A percentile compares a stretch with the other conserved stretches of the same genome.
These are phyloP conservation scores for Glomus cerebriforme DNA, from an alignment of 192 early-diverging fungal species.

Conservation along the genomic window DNA sequence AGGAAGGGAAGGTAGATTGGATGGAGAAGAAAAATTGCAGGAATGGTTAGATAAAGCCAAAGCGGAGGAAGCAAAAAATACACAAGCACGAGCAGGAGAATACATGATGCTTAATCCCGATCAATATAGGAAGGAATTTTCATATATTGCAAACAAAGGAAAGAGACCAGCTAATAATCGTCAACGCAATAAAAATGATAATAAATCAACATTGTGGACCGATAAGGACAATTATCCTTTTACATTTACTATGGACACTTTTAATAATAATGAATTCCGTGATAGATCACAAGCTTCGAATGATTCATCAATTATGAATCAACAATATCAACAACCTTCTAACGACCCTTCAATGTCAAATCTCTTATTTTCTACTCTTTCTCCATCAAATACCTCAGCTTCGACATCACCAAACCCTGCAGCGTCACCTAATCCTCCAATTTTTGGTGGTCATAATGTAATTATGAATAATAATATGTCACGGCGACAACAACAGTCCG, in stretches of 20 bases:
- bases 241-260: slow-evolving; percentile 9
- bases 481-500: background rate
- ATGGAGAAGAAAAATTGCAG: slow-evolving; percentile 25
- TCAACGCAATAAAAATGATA: background rate
- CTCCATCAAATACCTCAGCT: background rate
- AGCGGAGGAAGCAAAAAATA: slow-evolving; percentile 18
- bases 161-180: background rate
- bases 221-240: slow-evolving; percentile 15
- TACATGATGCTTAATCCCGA: background rate
- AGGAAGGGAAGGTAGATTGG: slow-evolving; percentile 21
- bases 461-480: background rate
- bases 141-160: background rate
- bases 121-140: slow-evolving; percentile 12
- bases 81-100: background rate
- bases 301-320: background rate
- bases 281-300: background rate
- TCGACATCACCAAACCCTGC: slow-evolving; percentile 4
- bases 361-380: background rate
- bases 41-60: slow-evolving; percentile 9
- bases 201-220: background rate
- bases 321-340: background rate
- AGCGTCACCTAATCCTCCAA: background rate
- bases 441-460: background rate
- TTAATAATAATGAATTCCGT: background rate
- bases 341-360: background rate